These are phyloP conservation scores for Ettlia oleoabundans DNA, from an alignment of 139 green algal species.

Conservation along the genomic window DNA sequence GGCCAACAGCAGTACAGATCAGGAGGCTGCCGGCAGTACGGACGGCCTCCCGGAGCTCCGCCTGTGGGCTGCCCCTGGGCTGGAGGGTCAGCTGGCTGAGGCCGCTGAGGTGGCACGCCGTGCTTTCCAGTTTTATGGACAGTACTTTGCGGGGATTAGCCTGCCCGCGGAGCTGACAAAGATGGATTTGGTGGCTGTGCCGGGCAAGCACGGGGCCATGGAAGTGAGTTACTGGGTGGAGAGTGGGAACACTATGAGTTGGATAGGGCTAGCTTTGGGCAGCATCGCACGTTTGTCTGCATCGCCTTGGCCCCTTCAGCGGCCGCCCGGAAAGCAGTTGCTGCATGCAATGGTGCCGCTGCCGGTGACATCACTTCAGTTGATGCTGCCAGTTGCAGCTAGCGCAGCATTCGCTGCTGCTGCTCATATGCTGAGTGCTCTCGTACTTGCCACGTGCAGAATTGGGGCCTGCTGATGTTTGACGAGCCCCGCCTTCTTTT, in stretches of 20 bases:
- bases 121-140: conserved; percentile 34
- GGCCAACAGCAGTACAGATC: background rate
- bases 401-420: too few species aligned
- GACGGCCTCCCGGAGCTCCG: background rate
- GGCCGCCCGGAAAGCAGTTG: background rate
- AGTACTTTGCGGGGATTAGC: conserved; percentile 31
- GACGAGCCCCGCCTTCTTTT: conserved; percentile 54
- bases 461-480: conserved; percentile 71
- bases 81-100: background rate
- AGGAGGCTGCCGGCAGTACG: background rate
- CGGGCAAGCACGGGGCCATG: conserved; percentile 56
- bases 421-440: too few species aligned
- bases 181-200: conserved; percentile 65
- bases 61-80: background rate
- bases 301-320: too few species aligned
- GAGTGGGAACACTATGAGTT: too few species aligned
- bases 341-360: background rate
- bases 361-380: background rate
- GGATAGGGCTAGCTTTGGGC: background rate
- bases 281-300: background rate
- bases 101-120: background rate
- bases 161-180: conserved; percentile 52
- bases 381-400: too few species aligned
- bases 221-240: conserved; percentile 5
- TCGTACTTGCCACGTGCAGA: conserved; percentile 26